A percentile compares a stretch with the other conserved stretches of the same genome.
These are phyloP conservation scores for Mycena haematopus DNA, from an alignment of 768 basidiomycete genomes.

Conservation along the genomic window DNA sequence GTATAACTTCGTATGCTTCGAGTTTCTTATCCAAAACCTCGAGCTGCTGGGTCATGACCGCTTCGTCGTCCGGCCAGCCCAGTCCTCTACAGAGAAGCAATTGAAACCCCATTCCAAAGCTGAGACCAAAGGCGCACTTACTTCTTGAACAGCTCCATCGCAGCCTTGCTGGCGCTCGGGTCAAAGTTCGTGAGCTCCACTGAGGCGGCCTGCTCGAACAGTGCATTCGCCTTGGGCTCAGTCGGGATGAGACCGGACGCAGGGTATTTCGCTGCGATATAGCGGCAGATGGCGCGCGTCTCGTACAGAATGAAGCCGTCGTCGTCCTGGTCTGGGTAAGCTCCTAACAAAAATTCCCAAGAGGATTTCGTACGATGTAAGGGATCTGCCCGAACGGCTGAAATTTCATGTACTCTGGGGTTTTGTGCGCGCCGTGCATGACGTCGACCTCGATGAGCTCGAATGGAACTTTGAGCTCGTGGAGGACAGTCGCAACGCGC, in stretches of 20 bases:
- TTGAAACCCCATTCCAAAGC: no score
- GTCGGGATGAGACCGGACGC: constrained; percentile 49
- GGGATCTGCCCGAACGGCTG: constrained; percentile 58
- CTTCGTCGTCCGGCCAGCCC: constrained; percentile 19
- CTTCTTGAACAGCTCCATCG: constrained; percentile 3
- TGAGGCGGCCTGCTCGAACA: constrained; percentile 33
- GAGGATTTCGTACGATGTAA: background rate
- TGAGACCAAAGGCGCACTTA: background rate
- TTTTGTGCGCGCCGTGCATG: constrained; percentile 44
- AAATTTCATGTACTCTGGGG: constrained; percentile 35
- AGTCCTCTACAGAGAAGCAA: background rate
- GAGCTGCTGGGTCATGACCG: constrained; percentile 30
- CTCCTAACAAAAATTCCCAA: background rate
- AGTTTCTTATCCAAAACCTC: constrained; percentile 40
- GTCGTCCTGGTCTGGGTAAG: constrained; percentile 39
- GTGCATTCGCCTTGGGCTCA: constrained; percentile 31
- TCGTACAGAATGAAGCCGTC: constrained; percentile 56
- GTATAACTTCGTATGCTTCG: constrained; percentile 49
- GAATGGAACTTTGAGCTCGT: constrained; percentile 24
- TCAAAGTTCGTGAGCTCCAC: constrained; percentile 18
- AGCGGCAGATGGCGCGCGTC: constrained; percentile 53
- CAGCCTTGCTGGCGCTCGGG: background rate
- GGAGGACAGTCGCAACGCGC: constrained; percentile 21
- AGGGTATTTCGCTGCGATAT: constrained; percentile 50
- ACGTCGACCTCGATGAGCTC: constrained; percentile 31